Conservation (phyloP, 441 rosid genomes). For the Bruguiera hainesii region DNA sequence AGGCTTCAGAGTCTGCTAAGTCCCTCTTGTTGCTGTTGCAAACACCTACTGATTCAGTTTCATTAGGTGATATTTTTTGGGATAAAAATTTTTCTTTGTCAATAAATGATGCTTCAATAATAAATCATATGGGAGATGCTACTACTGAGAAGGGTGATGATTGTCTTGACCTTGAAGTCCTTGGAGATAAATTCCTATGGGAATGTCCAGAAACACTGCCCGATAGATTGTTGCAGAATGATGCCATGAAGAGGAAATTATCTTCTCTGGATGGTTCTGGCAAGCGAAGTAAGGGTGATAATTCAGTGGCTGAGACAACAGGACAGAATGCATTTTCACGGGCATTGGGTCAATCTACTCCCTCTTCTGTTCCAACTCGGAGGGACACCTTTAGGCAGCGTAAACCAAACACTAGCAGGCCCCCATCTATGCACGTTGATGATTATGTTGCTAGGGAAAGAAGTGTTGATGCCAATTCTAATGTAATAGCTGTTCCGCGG, state of each 20-base stretch:
- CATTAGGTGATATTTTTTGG: slow-evolving; percentile 42
- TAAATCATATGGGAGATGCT: slow-evolving; percentile 37
- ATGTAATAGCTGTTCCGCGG: slow-evolving; percentile 74
- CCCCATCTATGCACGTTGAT: slow-evolving; percentile 99
- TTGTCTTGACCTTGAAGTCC: slow-evolving; percentile 54
- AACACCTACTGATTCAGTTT: slow-evolving; percentile 43
- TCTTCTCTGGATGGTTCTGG: slow-evolving; percentile 62
- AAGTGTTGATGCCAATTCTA: slow-evolving; percentile 75
- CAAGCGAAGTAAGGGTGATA: slow-evolving; percentile 77
- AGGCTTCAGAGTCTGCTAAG: slow-evolving; percentile 51
- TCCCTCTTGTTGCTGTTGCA: slow-evolving; percentile 56
- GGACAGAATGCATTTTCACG: slow-evolving; percentile 61
- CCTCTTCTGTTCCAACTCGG: slow-evolving; percentile 69
- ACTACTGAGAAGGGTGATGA: slow-evolving; percentile 46
- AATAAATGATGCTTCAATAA: slow-evolving; percentile 31
- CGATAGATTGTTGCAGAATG: slow-evolving; percentile 69
- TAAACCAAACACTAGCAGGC: slow-evolving; percentile 96
- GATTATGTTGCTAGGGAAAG: slow-evolving; percentile 99
- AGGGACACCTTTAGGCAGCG: slow-evolving; percentile 93
- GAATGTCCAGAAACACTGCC: slow-evolving; percentile 96
- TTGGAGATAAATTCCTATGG: slow-evolving; percentile 77
- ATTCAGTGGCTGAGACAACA: slow-evolving; percentile 52
- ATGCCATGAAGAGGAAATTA: slow-evolving; percentile 64
- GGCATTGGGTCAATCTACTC: slow-evolving; percentile 56
- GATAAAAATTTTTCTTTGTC: slow-evolving; percentile 27